phyloP scores from a whole-genome alignment of 2,329 filamentous ascomycete species.

The Talaromyces rugulosus region DNA sequence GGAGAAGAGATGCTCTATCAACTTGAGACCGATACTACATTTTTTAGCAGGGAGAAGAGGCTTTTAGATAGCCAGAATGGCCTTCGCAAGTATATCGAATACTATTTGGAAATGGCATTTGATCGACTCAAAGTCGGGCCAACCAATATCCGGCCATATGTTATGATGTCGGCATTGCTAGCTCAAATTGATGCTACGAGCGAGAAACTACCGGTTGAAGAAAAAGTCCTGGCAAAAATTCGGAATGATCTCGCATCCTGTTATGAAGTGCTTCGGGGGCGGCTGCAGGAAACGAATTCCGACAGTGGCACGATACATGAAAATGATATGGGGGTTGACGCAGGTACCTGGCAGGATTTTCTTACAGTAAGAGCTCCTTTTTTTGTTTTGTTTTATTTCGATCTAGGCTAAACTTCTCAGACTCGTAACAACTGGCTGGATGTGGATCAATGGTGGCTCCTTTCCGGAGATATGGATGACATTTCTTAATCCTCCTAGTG shows the following conservation, averaged over 20 bases:
- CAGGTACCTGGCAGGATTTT: background rate
- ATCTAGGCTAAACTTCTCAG: background rate
- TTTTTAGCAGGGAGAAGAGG: background rate
- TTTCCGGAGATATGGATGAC: conserved; percentile 2
- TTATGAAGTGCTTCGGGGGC: conserved; percentile 2
- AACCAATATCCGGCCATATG: conserved; percentile 1
- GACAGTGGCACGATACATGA: background rate
- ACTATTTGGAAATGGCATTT: background rate
- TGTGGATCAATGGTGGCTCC: background rate
- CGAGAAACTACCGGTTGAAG: background rate
- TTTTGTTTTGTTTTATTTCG: background rate
- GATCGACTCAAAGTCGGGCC: background rate
- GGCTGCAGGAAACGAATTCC: background rate
- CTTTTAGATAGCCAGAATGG: background rate
- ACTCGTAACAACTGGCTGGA: background rate
- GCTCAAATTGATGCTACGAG: background rate
- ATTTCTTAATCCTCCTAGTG: background rate
- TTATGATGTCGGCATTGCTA: background rate
- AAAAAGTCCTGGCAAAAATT: background rate
- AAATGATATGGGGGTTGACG: background rate
- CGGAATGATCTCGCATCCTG: background rate
- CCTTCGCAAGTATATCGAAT: background rate
- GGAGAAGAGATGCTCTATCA: conserved; percentile 1
- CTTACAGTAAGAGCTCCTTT: background rate
- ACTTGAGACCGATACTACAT: background rate